Conservation (phyloP, 306 rosid species). For the Mimosa bimucronata region DNA sequence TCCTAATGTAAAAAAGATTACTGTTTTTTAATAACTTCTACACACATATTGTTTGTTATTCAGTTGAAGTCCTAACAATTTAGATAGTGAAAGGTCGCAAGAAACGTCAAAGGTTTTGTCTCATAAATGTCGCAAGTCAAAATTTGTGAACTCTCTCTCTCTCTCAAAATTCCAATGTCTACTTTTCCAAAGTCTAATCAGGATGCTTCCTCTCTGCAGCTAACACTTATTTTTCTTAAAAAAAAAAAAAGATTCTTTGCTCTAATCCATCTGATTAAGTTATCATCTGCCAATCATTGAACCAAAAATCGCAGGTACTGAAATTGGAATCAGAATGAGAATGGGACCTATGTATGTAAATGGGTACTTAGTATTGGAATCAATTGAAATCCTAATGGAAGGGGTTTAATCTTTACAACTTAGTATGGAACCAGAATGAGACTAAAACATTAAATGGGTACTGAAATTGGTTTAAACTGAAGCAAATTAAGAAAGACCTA, state of each 20-base stretch:
- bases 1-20: neutral
- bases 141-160: too few relatives aligned
- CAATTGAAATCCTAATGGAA: neutral
- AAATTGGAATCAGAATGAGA: neutral
- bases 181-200: neutral
- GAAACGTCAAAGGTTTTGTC: neutral
- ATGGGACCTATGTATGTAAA: too few relatives aligned
- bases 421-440: neutral
- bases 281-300: neutral
- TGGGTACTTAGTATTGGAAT: too few relatives aligned
- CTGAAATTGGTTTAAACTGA: neutral
- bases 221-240: too few relatives aligned
- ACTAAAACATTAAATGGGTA: neutral
- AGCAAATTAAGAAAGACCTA: neutral
- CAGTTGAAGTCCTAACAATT: too few relatives aligned
- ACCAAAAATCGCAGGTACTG: neutral
- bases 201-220: neutral
- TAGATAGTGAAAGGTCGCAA: neutral
- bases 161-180: neutral
- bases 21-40: too few relatives aligned
- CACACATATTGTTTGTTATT: too few relatives aligned
- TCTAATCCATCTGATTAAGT: neutral
- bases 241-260: too few relatives aligned
- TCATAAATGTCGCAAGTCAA: neutral
- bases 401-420: too few relatives aligned